These are phyloP conservation scores for Aechmea fasciata DNA, from an alignment of 176 grass and related monocot genomes.

Conservation along the genomic window DNA sequence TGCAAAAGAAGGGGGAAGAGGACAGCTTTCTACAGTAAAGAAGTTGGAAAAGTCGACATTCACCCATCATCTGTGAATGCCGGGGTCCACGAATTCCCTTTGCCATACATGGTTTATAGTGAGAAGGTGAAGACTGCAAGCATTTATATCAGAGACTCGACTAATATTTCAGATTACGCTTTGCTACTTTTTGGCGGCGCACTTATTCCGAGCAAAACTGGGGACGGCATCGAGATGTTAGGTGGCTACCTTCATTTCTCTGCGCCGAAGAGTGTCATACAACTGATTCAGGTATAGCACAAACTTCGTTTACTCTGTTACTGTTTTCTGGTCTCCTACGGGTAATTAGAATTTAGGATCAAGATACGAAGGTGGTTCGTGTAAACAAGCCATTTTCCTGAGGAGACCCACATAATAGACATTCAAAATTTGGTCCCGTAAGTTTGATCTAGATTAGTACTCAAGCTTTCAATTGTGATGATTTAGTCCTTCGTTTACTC, in stretches of 20 bases:
- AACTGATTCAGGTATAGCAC: slow-evolving; percentile 67
- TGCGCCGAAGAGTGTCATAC: slow-evolving; percentile 53
- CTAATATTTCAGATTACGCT: slow-evolving; percentile 93
- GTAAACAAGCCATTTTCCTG: too few species aligned
- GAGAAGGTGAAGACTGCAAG: slow-evolving; percentile 85
- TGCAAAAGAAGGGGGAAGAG: slow-evolving; percentile 89
- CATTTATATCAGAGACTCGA: slow-evolving; percentile 86
- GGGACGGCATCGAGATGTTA: slow-evolving; percentile 90
- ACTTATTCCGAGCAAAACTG: slow-evolving; percentile 43
- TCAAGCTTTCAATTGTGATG: too few species aligned
- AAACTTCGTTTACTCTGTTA: not conserved
- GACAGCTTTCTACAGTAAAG: slow-evolving; percentile 73
- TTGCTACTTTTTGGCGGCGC: slow-evolving; percentile 87
- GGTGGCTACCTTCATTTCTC: slow-evolving; percentile 91
- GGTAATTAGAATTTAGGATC: too few species aligned
- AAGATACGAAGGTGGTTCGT: too few species aligned
- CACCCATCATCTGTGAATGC: slow-evolving; percentile 94
- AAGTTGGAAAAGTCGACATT: slow-evolving; percentile 89
- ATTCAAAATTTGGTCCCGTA: too few species aligned
- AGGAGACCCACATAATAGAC: too few species aligned
- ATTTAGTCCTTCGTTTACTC: too few species aligned
- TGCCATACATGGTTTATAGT: slow-evolving; percentile 91
- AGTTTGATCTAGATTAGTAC: too few species aligned
- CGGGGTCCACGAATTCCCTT: slow-evolving; percentile 52
- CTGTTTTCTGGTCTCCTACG: too few species aligned